Conservation (phyloP, 495 filamentous ascomycete species). For the Talaromyces wortmannii region DNA sequence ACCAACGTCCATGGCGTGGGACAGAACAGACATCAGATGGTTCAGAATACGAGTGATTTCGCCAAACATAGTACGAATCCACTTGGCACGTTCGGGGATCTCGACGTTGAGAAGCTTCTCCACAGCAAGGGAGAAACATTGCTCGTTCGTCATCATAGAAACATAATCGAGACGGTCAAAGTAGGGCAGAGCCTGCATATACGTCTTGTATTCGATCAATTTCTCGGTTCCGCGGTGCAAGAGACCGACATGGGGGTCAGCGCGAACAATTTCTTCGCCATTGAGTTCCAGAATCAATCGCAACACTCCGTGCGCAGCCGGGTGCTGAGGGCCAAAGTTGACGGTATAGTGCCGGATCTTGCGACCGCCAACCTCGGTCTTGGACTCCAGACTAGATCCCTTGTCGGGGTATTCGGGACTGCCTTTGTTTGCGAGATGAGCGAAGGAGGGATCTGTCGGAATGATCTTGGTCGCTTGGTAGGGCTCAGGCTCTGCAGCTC, state of each 20-base stretch:
- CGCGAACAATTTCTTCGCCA: constrained; percentile 94
- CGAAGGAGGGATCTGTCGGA: constrained; percentile 52
- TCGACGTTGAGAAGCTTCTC: constrained; percentile 98
- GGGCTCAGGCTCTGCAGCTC: constrained; percentile 46
- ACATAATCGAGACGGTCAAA: constrained; percentile 99
- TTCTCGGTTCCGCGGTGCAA: constrained; percentile 98
- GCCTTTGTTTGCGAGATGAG: constrained; percentile 40
- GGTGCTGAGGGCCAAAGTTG: constrained; percentile 99
- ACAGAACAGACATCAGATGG: constrained; percentile 96
- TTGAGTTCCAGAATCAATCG: constrained; percentile 96
- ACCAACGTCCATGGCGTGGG: constrained; percentile 99
- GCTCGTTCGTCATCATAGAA: constrained; percentile 99
- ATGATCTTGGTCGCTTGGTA: constrained; percentile 56
- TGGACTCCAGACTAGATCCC: constrained; percentile 39
- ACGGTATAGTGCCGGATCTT: constrained; percentile 99
- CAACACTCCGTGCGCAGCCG: constrained; percentile 96
- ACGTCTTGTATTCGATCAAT: constrained; percentile 99
- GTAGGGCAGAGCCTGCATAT: constrained; percentile 96
- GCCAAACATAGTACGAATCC: constrained; percentile 91
- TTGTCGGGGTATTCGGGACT: constrained; percentile 31
- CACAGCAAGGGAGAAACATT: constrained; percentile 89
- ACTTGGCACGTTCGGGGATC: constrained; percentile 93
- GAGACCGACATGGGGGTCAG: constrained; percentile 94
- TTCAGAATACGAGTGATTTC: constrained; percentile 95
- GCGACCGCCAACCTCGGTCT: constrained; percentile 51